phyloP scores from a whole-genome alignment of 208 protist species.

The Herpetomonas tarakana region DNA sequence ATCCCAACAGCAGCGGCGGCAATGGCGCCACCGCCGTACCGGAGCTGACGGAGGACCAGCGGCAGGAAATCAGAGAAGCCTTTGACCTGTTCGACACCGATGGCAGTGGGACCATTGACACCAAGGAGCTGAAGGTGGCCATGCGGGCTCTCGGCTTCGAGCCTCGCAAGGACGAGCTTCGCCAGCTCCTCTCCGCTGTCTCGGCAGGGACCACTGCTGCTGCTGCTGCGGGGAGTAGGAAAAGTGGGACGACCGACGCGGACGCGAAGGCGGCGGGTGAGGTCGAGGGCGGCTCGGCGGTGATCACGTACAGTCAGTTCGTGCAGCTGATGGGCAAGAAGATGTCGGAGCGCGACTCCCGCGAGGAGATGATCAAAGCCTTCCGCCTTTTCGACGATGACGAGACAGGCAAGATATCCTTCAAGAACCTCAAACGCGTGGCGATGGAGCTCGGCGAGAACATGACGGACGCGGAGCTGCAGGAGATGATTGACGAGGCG shows the following conservation, averaged over 20 bases:
- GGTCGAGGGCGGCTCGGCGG: slow-evolving; percentile 8
- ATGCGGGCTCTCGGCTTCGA: slow-evolving; percentile 95
- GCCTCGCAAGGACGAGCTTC: slow-evolving; percentile 92
- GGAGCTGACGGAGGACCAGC: slow-evolving; percentile 78
- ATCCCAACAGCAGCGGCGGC: not conserved
- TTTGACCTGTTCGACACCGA: slow-evolving; percentile 98
- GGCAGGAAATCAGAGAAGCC: slow-evolving; percentile 94
- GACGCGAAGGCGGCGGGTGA: not conserved
- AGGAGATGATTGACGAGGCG: slow-evolving; percentile 98
- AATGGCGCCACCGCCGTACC: slow-evolving; percentile 8
- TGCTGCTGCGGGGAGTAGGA: not conserved
- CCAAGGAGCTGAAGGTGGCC: slow-evolving; percentile 91
- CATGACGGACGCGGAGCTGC: slow-evolving; percentile 96
- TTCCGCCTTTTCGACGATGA: slow-evolving; percentile 96
- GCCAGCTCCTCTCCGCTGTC: slow-evolving; percentile 71
- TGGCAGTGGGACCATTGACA: slow-evolving; percentile 92
- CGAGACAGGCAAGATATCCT: slow-evolving; percentile 93
- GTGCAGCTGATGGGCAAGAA: slow-evolving; percentile 87
- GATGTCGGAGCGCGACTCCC: slow-evolving; percentile 87
- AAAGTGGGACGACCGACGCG: not conserved
- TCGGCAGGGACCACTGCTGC: slow-evolving; percentile 1
- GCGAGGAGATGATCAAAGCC: slow-evolving; percentile 95
- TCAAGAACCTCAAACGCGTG: slow-evolving; percentile 96
- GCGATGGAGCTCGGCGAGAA: slow-evolving; percentile 96
- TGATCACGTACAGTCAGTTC: slow-evolving; percentile 86